Base-by-base conservation (phyloP, 2,329 filamentous ascomycete genomes). In the Dactylellina drechsleri region DNA sequence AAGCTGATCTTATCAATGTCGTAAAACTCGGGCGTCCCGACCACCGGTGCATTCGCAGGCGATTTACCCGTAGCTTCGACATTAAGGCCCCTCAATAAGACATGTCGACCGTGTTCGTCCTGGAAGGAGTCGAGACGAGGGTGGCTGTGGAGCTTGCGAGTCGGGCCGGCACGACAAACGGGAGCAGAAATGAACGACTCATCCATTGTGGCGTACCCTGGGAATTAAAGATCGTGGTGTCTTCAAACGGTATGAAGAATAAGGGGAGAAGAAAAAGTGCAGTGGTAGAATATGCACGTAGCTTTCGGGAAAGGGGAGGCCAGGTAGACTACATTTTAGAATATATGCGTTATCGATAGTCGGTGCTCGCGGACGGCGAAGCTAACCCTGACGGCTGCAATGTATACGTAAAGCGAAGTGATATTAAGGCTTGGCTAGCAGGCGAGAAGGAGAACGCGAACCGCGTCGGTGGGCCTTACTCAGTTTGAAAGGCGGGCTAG, bases 71-170 rank as follows among this genome's bases (percentile, higher is more conserved):
- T 81, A 41, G 82, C 83, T 1, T 82, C 82, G 45, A 84, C 81
- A 77, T 84, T 84, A 59, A 83, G 81, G 2, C 83, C 83, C n/a
- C 82, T 83, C 36, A 84, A 78, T 13, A 80, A 79, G 50, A 84
- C 77, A n/a, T 80, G 80, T 64, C 83, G 82, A n/a, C 81, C 80
- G 66, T 83, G 77, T 36, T 64, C 74, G 52, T 84, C 83, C 58
- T 81, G 66, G 58, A 84, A 83, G 36, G 77, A 77, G 49, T 78
- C 77, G 23, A 73, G 61, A 28, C 75, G 61, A n/a, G 77, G 67
- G 36, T 75, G 71, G 23, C 58, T 78, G 71, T 47, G 77, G 53
- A 56, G 66, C 43, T 54, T 54, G 60, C 68, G 26, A 71, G 60
- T 50, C 60, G 78, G 54, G 75, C 67, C 47, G 68, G 77, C 72